Conservation (phyloP, 2,329 filamentous ascomycete genomes). For the Microsporum canis region DNA sequence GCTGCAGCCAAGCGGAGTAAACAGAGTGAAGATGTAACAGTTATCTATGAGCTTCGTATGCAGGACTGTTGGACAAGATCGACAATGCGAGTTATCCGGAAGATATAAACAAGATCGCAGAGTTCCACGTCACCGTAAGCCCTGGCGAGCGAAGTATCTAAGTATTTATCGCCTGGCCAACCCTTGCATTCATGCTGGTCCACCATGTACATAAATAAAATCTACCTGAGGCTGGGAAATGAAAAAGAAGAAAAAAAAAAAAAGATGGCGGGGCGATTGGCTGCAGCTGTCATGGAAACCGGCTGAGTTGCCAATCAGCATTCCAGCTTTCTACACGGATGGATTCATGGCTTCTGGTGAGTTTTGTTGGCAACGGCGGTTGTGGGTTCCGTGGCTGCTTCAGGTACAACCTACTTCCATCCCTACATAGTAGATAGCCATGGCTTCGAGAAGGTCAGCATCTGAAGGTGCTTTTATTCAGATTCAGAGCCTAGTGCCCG, state of each 20-base stretch:
- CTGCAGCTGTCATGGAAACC: slow-evolving; percentile 1
- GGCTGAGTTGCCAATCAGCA: background rate
- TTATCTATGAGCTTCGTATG: background rate
- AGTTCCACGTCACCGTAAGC: background rate
- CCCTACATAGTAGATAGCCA: background rate
- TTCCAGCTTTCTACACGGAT: background rate
- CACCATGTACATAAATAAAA: background rate
- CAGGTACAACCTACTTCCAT: background rate
- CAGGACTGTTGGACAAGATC: background rate
- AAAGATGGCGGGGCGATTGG: slow-evolving; percentile 5
- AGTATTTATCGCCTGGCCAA: background rate
- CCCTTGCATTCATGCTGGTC: background rate
- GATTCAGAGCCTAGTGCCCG: too few relatives aligned
- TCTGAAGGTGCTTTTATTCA: background rate
- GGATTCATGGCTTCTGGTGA: too few relatives aligned
- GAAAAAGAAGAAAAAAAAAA: slow-evolving; percentile 3
- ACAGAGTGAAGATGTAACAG: background rate
- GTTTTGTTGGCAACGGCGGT: background rate
- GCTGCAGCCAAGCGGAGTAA: background rate
- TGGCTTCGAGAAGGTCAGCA: background rate
- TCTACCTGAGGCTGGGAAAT: slow-evolving; percentile 10
- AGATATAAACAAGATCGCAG: background rate
- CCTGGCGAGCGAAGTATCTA: background rate
- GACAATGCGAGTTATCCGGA: background rate
- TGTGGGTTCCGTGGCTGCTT: background rate